Conservation (phyloP, 2,329 filamentous ascomycete genomes). For the Diplodia seriata region DNA sequence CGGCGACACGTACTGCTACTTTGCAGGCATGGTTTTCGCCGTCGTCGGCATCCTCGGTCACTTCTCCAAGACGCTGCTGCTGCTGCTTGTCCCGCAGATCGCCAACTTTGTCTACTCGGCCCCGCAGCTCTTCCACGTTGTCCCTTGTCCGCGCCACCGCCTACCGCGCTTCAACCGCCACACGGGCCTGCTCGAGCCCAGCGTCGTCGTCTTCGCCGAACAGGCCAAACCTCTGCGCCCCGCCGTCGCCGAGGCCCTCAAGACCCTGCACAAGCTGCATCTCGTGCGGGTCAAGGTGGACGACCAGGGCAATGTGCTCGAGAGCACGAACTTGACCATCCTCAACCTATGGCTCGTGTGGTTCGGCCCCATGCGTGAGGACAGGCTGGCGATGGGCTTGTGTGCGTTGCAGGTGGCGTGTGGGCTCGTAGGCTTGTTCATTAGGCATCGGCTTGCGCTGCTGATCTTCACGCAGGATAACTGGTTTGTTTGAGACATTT, state of each 20-base stretch:
- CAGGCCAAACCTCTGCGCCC: conserved; percentile 69
- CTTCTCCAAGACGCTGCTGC: conserved; percentile 94
- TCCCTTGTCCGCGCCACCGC: conserved; percentile 92
- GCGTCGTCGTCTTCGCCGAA: conserved; percentile 70
- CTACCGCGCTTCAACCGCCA: conserved; percentile 86
- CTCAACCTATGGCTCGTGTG: conserved; percentile 96
- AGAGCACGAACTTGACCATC: conserved; percentile 89
- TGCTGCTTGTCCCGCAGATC: conserved; percentile 90
- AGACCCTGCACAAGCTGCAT: conserved; percentile 70
- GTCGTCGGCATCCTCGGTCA: conserved; percentile 96
- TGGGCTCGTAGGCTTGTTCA: conserved; percentile 83
- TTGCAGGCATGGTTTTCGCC: conserved; percentile 98
- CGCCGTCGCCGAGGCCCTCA: conserved; percentile 68
- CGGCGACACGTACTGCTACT: conserved; percentile 99
- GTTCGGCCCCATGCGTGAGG: conserved; percentile 89
- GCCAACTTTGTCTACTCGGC: conserved; percentile 96
- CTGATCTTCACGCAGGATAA: conserved; percentile 94
- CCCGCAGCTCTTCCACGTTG: conserved; percentile 86
- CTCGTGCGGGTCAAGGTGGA: conserved; percentile 74
- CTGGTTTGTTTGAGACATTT: conserved; percentile 37
- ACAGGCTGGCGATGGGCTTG: conserved; percentile 80
- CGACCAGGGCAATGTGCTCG: conserved; percentile 71
- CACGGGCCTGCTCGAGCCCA: conserved; percentile 85
- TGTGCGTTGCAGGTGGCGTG: conserved; percentile 76
- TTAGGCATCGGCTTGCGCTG: conserved; percentile 83